Evolutionary conservation across 2,329 filamentous ascomycete species (phyloP).

Genomic region (Fusarium poae): DNA sequence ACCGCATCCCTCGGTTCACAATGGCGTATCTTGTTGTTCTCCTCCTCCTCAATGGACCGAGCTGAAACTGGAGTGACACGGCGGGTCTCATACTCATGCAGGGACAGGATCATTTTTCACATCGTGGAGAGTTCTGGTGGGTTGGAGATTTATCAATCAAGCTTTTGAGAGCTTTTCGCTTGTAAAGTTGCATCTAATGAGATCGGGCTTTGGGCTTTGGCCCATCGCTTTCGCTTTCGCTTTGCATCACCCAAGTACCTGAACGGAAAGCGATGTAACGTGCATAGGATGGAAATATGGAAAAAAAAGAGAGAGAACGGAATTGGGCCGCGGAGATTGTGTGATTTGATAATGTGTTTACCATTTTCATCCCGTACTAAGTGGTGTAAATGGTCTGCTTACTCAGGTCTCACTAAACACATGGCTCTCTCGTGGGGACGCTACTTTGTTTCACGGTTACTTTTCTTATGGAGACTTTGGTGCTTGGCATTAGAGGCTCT

Average conservation of each 20-base stretch:
- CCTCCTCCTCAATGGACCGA: background rate
- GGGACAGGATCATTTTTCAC: background rate
- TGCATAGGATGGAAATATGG: background rate
- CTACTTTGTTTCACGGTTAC: slow-evolving; percentile 9
- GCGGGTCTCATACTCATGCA: background rate
- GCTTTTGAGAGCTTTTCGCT: background rate
- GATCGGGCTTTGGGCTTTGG: background rate
- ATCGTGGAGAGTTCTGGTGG: background rate
- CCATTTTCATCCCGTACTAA: background rate
- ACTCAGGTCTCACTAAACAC: slow-evolving; percentile 21
- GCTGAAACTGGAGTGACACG: slow-evolving; percentile 5
- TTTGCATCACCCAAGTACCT: background rate
- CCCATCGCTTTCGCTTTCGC: background rate
- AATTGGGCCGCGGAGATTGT: background rate
- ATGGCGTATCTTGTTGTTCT: background rate
- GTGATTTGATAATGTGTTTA: background rate
- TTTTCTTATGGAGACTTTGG: background rate
- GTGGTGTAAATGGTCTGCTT: slow-evolving; percentile 8
- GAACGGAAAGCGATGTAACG: background rate
- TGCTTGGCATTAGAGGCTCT: slow-evolving; percentile 1
- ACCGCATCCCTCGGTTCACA: background rate
- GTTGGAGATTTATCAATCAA: background rate
- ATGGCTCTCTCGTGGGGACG: slow-evolving; percentile 6
- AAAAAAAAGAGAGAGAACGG: background rate
- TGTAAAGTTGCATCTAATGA: background rate